Evolutionary conservation across 2,329 filamentous ascomycete species (phyloP), one percentile per base, ranked within the genome.

Genomic region (Bipolaris gigantea): DNA sequence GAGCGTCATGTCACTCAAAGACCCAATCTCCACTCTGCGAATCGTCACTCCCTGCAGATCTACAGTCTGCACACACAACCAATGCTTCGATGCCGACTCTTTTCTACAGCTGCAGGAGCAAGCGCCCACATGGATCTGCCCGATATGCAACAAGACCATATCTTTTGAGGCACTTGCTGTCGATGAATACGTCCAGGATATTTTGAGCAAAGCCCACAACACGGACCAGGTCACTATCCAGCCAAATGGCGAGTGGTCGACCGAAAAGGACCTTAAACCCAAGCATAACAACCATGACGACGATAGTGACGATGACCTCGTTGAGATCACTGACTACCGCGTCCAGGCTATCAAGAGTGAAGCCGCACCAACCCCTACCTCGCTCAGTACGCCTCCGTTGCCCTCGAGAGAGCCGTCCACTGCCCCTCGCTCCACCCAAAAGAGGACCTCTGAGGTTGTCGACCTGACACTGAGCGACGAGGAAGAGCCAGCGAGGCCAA

Each of bases 51-150:
- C 94, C 0, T 91, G 91, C 63, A 87, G 94, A 32, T 90, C 90
- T 4, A 81, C 85, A 3, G 77, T 86, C 32, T 99, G 94, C 76
- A 88, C 85, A 3, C 94, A 99, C 73, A 89, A 94, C 23, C 91
- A 96, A 70, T 99, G 94, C 72, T 99, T 97, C 64, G 94, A 99
- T 73, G 93, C 89, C 3, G 88, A 85, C 3, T 95, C 91, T 2
- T 99, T 97, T 71, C 81, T 99, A 18, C 90, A 96, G 65, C 78
- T 99, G 25, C 93, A 97, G 72, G 92, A 97, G 72, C 94, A 99
- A 77, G 93, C 91, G 0, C 94, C 94, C 0, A 95, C 94, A 16
- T 99, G 94, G 94, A 81, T 86, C n/a, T 99, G 94, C 67, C 94
- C 94, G 0, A 88, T 97, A 19, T 99, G 94, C 78, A 93, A 88